Percentiles rank a stretch among this genome's conserved stretches.
These are phyloP conservation scores for Metarhizium album DNA, from an alignment of 2,329 filamentous ascomycete genomes.

Conservation along the genomic window DNA sequence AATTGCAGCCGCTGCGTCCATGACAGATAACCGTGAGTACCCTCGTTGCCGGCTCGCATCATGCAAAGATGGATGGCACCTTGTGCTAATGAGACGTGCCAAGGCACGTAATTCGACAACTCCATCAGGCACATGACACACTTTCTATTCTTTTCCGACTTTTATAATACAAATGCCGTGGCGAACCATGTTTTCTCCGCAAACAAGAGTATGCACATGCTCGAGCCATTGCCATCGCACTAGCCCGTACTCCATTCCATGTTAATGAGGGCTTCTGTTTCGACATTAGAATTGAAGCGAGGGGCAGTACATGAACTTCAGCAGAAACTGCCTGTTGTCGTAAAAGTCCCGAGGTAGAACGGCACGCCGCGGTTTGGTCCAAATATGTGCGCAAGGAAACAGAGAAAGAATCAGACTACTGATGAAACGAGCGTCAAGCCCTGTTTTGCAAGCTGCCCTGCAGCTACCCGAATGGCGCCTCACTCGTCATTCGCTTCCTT, in stretches of 20 bases:
- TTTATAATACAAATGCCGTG: background rate
- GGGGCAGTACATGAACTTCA: background rate
- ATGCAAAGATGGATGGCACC: no score
- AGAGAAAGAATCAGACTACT: background rate
- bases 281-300: background rate
- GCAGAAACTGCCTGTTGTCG: background rate
- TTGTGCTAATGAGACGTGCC: no score
- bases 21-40: no score
- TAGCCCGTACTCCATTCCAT: background rate
- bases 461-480: background rate
- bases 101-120: background rate
- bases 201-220: slow-evolving; percentile 3
- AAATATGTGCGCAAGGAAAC: background rate
- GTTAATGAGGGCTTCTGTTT: background rate
- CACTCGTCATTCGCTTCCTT: background rate
- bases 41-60: no score
- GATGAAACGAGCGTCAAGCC: background rate
- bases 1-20: no score
- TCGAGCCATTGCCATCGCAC: background rate
- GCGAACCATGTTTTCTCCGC: background rate
- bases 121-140: background rate
- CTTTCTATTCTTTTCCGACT: background rate
- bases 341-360: background rate
- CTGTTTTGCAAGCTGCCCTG: background rate
- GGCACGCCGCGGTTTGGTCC: background rate